Evolutionary conservation across 495 filamentous ascomycete genomes (phyloP).

Genomic region (Immersiella caudata): DNA sequence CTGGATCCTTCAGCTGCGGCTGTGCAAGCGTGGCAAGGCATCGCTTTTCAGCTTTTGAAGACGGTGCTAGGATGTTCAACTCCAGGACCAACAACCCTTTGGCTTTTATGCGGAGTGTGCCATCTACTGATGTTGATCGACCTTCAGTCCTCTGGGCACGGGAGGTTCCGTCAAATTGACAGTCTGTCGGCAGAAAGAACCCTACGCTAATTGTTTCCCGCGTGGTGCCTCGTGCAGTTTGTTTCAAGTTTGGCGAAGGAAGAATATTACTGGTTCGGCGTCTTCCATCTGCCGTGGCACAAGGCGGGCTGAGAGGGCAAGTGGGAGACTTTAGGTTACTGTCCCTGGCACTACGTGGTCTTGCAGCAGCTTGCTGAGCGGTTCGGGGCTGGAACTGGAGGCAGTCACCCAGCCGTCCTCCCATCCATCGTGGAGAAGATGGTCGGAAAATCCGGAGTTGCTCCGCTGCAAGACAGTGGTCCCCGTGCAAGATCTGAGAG

Average conservation of each 20-base stretch:
- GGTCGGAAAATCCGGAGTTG: not conserved
- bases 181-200: not conserved
- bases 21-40: not conserved
- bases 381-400: not conserved
- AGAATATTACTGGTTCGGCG: not conserved
- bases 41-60: not conserved
- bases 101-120: not conserved
- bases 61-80: not conserved
- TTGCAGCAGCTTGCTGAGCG: not conserved
- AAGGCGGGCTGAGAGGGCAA: not conserved
- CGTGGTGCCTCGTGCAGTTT: conserved; percentile 5
- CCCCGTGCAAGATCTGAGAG: not conserved
- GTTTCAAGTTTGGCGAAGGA: not conserved
- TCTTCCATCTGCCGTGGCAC: not conserved
- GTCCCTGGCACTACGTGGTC: not conserved
- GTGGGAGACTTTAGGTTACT: not conserved
- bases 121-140: not conserved
- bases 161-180: not conserved
- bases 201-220: conserved; percentile 10
- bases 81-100: not conserved
- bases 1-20: not conserved
- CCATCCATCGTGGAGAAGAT: not conserved
- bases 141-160: not conserved
- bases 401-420: not conserved
- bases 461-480: not conserved